Base-by-base conservation (phyloP, 1,284 basidiomycete species). In the Cryptococcus sp. region DNA sequence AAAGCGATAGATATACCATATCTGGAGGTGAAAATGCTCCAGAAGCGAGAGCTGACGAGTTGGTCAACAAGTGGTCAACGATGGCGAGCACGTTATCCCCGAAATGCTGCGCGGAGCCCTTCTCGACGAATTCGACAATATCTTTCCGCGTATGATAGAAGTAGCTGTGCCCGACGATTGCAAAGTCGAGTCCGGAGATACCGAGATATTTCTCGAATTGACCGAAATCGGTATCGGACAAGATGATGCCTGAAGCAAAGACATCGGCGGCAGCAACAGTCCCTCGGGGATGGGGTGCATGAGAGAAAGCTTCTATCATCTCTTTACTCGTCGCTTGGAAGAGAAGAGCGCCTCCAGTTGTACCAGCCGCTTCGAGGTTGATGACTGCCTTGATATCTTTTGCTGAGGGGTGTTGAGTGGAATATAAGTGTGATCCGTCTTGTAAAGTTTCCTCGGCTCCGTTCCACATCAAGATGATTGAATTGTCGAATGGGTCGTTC, bases 291-390 rank as follows among this genome's bases (percentile, higher is more conserved):
- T 85, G 78, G 3, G 92, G 91, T 0, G 90, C 88, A 60, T 85
- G 81, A 0, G 86, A 82, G 67, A 94, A 97, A 0, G 91, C 92
- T 54, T 87, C 80, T 18, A 98, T 88, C 91, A 98, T 96, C 69
- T 92, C 84, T 57, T 87, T 83, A 13, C 88, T 91, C 0, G 91
- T 97, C 0, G 94, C 94, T 77, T 98, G 94, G 80, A 98, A 98
- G 13, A 98, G 81, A 7, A 98, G 78, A 64, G 93, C 91, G 21
- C 85, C 87, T 0, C 94, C 93, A 4, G 83, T 86, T 0, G 86
- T 85, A 0, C 94, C 94, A 37, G 91, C 92, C 41, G 91, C 90
- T 84, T 98, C 94, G 11, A 98, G 80, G 66, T 98, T 98, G 70
- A 98, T 84, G 4, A 86, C 85, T 0, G 91, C 90, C 9, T 88